These are phyloP conservation scores for Narthecium ossifragum DNA, from an alignment of 106 monocot genomes.

Conservation along the genomic window DNA sequence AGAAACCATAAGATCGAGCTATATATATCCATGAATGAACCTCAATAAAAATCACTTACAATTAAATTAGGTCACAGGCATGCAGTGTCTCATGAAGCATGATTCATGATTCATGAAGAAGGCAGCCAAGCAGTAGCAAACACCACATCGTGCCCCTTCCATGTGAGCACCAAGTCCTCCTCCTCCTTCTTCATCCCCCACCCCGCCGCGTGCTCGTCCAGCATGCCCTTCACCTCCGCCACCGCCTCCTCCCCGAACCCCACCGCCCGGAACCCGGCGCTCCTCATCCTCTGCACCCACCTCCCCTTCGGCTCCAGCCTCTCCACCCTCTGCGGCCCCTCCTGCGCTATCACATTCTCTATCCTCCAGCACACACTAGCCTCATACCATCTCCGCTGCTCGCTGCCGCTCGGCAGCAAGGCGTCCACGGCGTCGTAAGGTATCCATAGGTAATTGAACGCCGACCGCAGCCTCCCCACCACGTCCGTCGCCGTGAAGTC, in stretches of 20 bases:
- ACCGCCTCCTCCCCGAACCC: constrained; percentile 68
- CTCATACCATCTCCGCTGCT: constrained; percentile 78
- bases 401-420: constrained; percentile 57
- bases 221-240: constrained; percentile 64
- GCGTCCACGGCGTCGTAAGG: constrained; percentile 81
- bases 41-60: too few relatives aligned
- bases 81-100: too few relatives aligned
- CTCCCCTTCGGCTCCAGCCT: constrained; percentile 60
- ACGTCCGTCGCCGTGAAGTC: constrained; percentile 66
- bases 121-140: constrained; percentile 82
- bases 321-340: constrained; percentile 80
- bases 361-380: constrained; percentile 78
- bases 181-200: constrained; percentile 92
- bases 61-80: too few relatives aligned
- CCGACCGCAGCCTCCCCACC: constrained; percentile 53
- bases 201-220: constrained; percentile 86
- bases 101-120: neutral
- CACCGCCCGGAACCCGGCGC: constrained; percentile 53
- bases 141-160: constrained; percentile 95
- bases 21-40: too few relatives aligned
- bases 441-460: constrained; percentile 96
- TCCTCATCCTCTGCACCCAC: constrained; percentile 79
- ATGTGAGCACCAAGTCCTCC: constrained; percentile 77
- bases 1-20: too few relatives aligned
- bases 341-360: constrained; percentile 77